Evolutionary conservation across 306 rosid species (phyloP).

Genomic region (Acacia melanoxylon): DNA sequence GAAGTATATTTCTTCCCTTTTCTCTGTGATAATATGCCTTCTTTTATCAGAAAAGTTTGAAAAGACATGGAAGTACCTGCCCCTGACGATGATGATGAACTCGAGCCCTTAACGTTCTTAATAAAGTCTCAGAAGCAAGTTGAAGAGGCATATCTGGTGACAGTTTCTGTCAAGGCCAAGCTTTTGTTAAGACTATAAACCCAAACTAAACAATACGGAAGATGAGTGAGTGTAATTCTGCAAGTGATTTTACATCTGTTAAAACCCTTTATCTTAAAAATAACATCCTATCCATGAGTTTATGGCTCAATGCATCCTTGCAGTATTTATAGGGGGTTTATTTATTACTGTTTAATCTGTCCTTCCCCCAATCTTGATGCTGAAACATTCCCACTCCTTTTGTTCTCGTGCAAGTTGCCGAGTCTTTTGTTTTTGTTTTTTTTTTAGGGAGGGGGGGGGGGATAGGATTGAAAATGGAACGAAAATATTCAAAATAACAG

Average conservation of each 20-base stretch:
- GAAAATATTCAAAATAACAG: constrained; percentile 2
- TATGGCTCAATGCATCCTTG: background rate
- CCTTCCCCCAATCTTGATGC: background rate
- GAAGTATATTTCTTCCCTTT: background rate
- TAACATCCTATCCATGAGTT: constrained; percentile 20
- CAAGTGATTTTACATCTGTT: constrained; percentile 8
- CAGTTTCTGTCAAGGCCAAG: constrained; percentile 59
- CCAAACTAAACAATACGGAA: background rate
- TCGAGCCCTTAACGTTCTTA: constrained; percentile 91
- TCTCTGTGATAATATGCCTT: background rate
- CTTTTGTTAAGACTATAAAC: constrained; percentile 21
- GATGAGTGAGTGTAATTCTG: background rate
- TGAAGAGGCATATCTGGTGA: constrained; percentile 96
- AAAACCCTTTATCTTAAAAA: background rate
- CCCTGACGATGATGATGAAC: constrained; percentile 94
- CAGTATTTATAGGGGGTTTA: background rate
- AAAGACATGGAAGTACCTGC: constrained; percentile 51
- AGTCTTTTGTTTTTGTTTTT: background rate
- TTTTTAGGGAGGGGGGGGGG: background rate
- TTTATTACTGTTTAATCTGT: background rate
- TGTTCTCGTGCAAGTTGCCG: background rate
- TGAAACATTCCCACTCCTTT: background rate
- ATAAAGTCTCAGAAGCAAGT: constrained; percentile 92
- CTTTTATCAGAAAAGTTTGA: background rate
- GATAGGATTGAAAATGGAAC: background rate